Evolutionary conservation across 345 rosid species (phyloP), one percentile per base, ranked within the genome.

Genomic region (Gynandropsis gynandra): DNA sequence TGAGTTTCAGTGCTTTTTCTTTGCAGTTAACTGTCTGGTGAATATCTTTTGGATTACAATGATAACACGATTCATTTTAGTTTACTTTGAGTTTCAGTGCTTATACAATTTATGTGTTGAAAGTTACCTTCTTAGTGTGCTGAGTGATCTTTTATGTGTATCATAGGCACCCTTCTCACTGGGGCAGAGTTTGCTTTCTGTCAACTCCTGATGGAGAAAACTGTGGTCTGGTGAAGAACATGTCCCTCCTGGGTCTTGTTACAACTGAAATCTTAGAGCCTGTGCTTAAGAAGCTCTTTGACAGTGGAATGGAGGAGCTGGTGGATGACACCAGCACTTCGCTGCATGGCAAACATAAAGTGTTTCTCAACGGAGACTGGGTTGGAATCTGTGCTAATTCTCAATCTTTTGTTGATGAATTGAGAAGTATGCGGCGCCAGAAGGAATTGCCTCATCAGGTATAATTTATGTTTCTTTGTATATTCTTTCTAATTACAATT

Each of bases 181-280:
- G 98, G 96, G 98, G 98, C 51, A 84, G 80, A 70, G 80, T 82
- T 53, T 87, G 98, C 76, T 82, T 87, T 70, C 74, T 87, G 42
- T 87, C 98, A 10, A 90, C 96, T 14, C 89, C 98, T 7, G 96
- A 87, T 72, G 98, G 95, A 46, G 96, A 90, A 75, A 87, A 90
- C 54, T 90, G 98, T 67, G 98, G 98, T 38, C 98, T 90, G 42
- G 96, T 90, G 33, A 90, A 90, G 72, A 90, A 87, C 52, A 60
- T 90, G 63, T 76, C 89, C 42, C 71, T 60, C 54, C 89, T 93
- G 18, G 98, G 95, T 50, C 80, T 90, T 50, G 80, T 87, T 15
- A 87, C 82, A 56, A 80, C 79, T 18, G 61, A 72, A 13, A 37
- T 71, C 33, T 42, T 54, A 58, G 85, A 82, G 70, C 69, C 84